Conservation (phyloP, 371 early-diverging fungal genomes). For the Funneliformis caledonium region DNA sequence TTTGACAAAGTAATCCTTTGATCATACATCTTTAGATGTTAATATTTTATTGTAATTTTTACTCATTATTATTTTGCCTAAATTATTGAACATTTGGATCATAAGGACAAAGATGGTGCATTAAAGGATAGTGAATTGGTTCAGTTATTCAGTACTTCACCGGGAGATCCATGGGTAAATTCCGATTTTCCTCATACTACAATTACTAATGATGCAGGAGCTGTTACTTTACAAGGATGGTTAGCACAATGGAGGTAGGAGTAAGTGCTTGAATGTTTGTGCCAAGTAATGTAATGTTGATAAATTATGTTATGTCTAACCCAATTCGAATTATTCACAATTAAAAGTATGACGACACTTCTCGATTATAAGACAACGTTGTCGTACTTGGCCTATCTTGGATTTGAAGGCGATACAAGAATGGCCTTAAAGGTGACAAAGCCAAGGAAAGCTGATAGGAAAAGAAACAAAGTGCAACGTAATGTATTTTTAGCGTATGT, state of each 20-base stretch:
- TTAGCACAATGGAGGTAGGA: constrained; percentile 94
- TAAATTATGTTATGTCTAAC: constrained; percentile 3
- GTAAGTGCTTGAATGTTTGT: background rate
- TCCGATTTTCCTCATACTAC: constrained; percentile 91
- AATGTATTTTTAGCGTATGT: constrained; percentile 93
- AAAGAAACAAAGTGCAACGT: constrained; percentile 82
- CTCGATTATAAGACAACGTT: constrained; percentile 87
- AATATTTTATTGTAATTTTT: background rate
- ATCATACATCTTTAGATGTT: background rate
- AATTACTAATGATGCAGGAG: constrained; percentile 85
- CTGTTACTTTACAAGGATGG: constrained; percentile 94
- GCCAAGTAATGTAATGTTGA: background rate
- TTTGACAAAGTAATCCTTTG: constrained; percentile 76
- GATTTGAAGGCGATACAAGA: constrained; percentile 83
- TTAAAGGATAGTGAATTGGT: constrained; percentile 83
- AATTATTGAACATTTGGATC: background rate
- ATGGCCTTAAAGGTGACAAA: constrained; percentile 71
- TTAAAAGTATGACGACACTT: constrained; percentile 88
- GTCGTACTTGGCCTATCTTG: constrained; percentile 93
- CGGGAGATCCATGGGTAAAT: constrained; percentile 88
- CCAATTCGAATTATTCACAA: background rate
- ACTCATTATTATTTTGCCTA: background rate
- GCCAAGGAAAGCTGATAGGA: constrained; percentile 66
- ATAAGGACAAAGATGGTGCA: constrained; percentile 93
- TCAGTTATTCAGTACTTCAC: constrained; percentile 84